Conservation (phyloP, 805 yeast genomes). For the Suhomyces prunicola region DNA sequence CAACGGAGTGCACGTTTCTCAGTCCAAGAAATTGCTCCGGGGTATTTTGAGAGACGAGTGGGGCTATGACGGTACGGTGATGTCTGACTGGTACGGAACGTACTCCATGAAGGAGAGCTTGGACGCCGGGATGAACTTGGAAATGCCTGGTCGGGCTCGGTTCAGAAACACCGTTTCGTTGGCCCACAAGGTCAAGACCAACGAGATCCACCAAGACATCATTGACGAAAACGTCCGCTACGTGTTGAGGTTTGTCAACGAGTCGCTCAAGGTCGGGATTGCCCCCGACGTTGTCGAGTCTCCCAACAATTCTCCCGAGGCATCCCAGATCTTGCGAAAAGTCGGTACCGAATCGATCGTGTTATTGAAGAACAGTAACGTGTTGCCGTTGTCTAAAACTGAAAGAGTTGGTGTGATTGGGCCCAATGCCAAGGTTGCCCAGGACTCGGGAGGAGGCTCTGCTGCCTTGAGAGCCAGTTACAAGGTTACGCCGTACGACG, state of each 20-base stretch:
- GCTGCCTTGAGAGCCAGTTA: constrained; percentile 51
- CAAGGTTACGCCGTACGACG: constrained; percentile 47
- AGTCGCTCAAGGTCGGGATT: constrained; percentile 39
- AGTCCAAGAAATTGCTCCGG: constrained; percentile 40
- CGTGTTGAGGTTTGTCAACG: constrained; percentile 47
- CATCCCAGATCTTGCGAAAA: constrained; percentile 9
- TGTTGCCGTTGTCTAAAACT: constrained; percentile 44
- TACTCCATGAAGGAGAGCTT: constrained; percentile 47
- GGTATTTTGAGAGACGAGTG: constrained; percentile 54
- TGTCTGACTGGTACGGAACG: constrained; percentile 67
- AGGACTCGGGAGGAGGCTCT: constrained; percentile 62
- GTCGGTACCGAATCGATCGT: constrained; percentile 50
- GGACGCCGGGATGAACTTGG: constrained; percentile 58
- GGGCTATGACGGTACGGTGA: constrained; percentile 52
- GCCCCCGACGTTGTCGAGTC: constrained; percentile 33
- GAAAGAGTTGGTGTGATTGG: constrained; percentile 53
- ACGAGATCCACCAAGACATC: constrained; percentile 37
- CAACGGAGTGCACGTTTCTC: constrained; percentile 58
- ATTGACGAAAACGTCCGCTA: constrained; percentile 48
- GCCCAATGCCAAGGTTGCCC: constrained; percentile 51
- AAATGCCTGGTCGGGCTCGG: constrained; percentile 63
- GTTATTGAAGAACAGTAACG: constrained; percentile 46
- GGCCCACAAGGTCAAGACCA: constrained; percentile 39
- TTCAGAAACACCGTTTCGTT: constrained; percentile 42
- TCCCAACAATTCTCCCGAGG: constrained; percentile 40